Conservation (phyloP, 2,329 filamentous ascomycete species). For the Fusarium armeniacum region DNA sequence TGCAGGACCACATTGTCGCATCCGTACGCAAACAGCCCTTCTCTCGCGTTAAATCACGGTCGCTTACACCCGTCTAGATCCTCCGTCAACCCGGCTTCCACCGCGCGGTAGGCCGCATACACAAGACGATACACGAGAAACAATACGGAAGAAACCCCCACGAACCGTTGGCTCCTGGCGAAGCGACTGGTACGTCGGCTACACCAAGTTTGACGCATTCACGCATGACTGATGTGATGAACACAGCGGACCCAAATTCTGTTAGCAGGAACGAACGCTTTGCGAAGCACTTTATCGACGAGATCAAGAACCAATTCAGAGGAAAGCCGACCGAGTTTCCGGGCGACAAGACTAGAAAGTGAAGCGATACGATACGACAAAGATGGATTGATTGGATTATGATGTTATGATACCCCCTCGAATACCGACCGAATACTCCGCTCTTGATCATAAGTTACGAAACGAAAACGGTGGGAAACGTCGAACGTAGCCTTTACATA, state of each 20-base stretch:
- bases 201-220: not conserved
- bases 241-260: conserved; percentile 53
- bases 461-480: not conserved
- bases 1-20: conserved; percentile 54
- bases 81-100: conserved; percentile 67
- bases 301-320: conserved; percentile 64
- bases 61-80: conserved; percentile 55
- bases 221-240: too few species aligned
- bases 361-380: conserved; percentile 5
- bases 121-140: conserved; percentile 63
- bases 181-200: conserved; percentile 62
- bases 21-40: conserved; percentile 45
- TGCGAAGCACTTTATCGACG: conserved; percentile 63
- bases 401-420: conserved; percentile 13
- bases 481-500: not conserved
- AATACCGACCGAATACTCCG: not conserved
- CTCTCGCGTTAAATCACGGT: not conserved
- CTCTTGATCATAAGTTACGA: not conserved
- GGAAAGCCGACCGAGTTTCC: conserved; percentile 61
- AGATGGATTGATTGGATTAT: conserved; percentile 3
- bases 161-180: conserved; percentile 65
- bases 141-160: conserved; percentile 64
- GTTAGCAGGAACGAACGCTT: conserved; percentile 53
- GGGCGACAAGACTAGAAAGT: conserved; percentile 48
- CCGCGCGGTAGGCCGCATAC: conserved; percentile 66